These are phyloP conservation scores for Xylaria acuta DNA, from an alignment of 495 filamentous ascomycete species.

Conservation along the genomic window DNA sequence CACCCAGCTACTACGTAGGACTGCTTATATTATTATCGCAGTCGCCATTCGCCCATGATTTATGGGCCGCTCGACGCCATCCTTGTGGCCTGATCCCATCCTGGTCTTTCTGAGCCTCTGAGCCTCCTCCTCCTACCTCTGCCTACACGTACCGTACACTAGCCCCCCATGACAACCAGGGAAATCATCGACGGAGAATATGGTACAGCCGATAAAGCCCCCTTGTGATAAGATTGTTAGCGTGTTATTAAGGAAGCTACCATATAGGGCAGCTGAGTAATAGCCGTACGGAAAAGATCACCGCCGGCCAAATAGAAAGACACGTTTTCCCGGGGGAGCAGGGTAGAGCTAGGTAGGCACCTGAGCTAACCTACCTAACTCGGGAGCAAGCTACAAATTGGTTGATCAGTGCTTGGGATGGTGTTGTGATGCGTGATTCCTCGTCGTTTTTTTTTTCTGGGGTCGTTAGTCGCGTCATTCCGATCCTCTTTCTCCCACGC, in stretches of 20 bases:
- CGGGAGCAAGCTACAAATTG: background rate
- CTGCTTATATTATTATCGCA: slow-evolving; percentile 11
- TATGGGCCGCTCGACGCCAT: slow-evolving; percentile 12
- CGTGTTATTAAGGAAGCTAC: background rate
- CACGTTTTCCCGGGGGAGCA: background rate
- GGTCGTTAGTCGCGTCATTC: slow-evolving; percentile 10
- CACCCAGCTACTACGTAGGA: slow-evolving; percentile 16
- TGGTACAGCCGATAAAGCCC: background rate
- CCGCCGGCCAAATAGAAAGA: background rate
- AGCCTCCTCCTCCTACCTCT: slow-evolving; percentile 9
- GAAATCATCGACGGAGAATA: background rate
- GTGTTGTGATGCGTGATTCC: background rate
- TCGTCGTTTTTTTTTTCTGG: slow-evolving; percentile 3
- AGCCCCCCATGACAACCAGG: background rate
- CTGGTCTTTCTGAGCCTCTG: background rate
- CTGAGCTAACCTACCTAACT: background rate
- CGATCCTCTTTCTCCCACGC: background rate
- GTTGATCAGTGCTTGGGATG: background rate
- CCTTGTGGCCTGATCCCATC: slow-evolving; percentile 18
- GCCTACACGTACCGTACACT: background rate
- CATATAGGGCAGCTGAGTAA: background rate
- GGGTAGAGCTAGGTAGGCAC: background rate
- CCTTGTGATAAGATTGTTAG: background rate
- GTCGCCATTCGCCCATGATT: slow-evolving; percentile 7
- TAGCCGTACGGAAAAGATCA: background rate